Conservation (phyloP, 169 alveolate species). For the Plasmodium gonderi region DNA sequence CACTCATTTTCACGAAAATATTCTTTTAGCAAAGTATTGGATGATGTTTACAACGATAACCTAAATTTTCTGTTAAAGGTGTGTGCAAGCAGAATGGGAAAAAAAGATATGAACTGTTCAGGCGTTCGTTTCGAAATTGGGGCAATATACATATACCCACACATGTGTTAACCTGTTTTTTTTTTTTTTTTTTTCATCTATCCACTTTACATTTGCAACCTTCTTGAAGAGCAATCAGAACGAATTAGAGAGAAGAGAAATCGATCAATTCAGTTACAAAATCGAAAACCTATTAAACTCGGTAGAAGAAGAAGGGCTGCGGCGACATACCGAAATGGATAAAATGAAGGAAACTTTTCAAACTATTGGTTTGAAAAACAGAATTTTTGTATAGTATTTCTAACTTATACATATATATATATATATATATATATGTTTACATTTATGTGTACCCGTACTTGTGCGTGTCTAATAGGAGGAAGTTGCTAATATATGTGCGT, state of each 20-base stretch:
- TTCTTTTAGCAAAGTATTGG: conserved; percentile 49
- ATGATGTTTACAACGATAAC: conserved; percentile 67
- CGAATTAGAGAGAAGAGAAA: conserved; percentile 50
- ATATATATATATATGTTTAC: background rate
- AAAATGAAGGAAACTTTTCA: conserved; percentile 61
- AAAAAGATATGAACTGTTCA: background rate
- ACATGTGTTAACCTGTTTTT: background rate
- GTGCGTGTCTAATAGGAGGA: too few species aligned
- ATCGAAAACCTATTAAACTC: conserved; percentile 42
- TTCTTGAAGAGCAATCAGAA: conserved; percentile 43
- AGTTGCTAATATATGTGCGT: background rate
- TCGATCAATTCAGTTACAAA: conserved; percentile 43
- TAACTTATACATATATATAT: background rate
- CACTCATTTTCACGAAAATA: background rate
- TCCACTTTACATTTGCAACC: background rate
- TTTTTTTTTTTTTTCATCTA: conserved; percentile 13
- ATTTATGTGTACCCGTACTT: background rate
- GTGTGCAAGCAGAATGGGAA: background rate
- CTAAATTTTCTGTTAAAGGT: conserved; percentile 44
- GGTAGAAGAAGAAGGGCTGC: conserved; percentile 39
- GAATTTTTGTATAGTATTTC: background rate
- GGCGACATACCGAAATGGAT: conserved; percentile 34
- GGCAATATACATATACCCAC: background rate
- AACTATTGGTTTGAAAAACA: conserved; percentile 36
- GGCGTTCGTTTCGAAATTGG: background rate